Evolutionary conservation across 1,284 basidiomycete genomes (phyloP).

Genomic region (Tylopilus sp.): DNA sequence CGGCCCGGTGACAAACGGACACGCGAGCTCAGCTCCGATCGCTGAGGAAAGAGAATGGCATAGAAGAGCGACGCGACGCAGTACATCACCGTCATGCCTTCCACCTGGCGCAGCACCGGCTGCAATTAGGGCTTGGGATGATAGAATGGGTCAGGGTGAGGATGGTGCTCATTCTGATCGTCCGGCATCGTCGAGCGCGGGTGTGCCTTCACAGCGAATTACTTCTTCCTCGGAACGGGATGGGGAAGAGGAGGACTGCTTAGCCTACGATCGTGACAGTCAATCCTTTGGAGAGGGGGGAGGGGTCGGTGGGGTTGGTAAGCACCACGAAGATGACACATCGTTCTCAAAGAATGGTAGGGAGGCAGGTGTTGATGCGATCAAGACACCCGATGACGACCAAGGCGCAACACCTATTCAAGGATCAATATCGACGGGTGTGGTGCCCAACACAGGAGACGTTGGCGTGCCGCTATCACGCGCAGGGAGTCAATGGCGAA

Average conservation of each 20-base stretch:
- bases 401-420: conserved; percentile 3
- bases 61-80: conserved; percentile 30
- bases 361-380: conserved; percentile 5
- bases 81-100: conserved; percentile 30
- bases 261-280: conserved; percentile 24
- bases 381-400: neutral
- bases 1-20: conserved; percentile 18
- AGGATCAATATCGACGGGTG: conserved; percentile 14
- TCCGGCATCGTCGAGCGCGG: conserved; percentile 33
- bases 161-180: conserved; percentile 36
- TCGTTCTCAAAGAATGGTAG: conserved; percentile 11
- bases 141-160: conserved; percentile 28
- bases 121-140: conserved; percentile 32
- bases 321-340: conserved; percentile 13
- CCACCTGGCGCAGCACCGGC: conserved; percentile 37
- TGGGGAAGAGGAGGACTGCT: conserved; percentile 30
- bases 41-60: conserved; percentile 14
- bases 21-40: conserved; percentile 6
- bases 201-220: conserved; percentile 33
- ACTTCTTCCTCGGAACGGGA: conserved; percentile 35
- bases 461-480: conserved; percentile 13
- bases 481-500: conserved; percentile 23
- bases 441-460: neutral
- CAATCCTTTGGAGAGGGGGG: conserved; percentile 9
- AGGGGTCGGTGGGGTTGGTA: conserved; percentile 9